Evolutionary conservation across 208 protist genomes (phyloP).

Genomic region (Naegleria gruberi): DNA sequence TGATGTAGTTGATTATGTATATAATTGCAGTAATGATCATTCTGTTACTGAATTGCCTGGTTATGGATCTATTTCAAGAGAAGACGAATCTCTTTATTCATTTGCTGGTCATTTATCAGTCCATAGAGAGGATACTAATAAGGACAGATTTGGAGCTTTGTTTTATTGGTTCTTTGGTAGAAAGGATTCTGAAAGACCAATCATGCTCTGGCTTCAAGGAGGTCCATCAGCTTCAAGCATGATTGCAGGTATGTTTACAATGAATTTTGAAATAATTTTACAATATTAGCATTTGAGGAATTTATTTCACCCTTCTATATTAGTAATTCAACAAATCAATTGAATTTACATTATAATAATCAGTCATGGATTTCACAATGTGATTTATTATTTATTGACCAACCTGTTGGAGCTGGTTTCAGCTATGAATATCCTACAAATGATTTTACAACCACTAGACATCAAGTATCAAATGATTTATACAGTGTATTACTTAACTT

Average conservation of each 20-base stretch:
- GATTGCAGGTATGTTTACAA: too few relatives aligned
- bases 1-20: too few relatives aligned
- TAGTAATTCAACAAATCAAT: not conserved
- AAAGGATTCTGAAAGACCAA: not conserved
- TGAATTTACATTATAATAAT: not conserved
- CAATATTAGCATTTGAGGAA: not conserved
- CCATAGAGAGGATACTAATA: not conserved
- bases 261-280: too few relatives aligned
- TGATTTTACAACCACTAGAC: slow-evolving; percentile 32
- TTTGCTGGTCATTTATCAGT: not conserved
- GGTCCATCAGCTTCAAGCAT: not conserved
- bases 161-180: slow-evolving; percentile 22
- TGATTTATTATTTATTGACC: slow-evolving; percentile 18
- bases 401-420: slow-evolving; percentile 36
- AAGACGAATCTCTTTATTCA: not conserved
- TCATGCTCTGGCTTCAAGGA: not conserved
- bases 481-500: slow-evolving; percentile 35
- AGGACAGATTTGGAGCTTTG: not conserved
- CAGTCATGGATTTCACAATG: not conserved
- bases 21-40: not conserved
- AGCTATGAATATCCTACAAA: slow-evolving; percentile 26
- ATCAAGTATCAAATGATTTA: slow-evolving; percentile 36
- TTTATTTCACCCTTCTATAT: not conserved
- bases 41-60: not conserved
- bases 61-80: not conserved